Conservation (phyloP, 306 rosid genomes). For the Sindora glabra region DNA sequence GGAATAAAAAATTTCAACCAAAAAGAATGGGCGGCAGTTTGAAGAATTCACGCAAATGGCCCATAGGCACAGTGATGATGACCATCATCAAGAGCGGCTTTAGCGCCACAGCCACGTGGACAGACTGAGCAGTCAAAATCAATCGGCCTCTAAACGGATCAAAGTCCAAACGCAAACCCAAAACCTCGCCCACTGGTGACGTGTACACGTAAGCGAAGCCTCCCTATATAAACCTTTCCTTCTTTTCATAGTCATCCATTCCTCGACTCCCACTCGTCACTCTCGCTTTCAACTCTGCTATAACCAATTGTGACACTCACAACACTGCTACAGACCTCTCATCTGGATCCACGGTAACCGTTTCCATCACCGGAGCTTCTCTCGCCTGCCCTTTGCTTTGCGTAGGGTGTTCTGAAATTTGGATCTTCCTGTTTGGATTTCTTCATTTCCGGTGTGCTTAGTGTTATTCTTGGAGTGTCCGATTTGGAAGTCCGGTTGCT, state of each 20-base stretch:
- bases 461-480: not conserved
- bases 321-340: not conserved
- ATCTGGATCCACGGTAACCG: constrained; percentile 19
- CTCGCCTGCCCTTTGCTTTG: too few species aligned
- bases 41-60: too few species aligned
- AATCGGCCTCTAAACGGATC: too few species aligned
- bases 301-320: constrained; percentile 5
- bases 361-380: not conserved
- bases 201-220: constrained; percentile 63
- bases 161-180: constrained; percentile 15
- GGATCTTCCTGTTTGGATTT: not conserved
- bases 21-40: too few species aligned
- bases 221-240: constrained; percentile 46
- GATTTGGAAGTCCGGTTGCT: constrained; percentile 25
- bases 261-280: too few species aligned
- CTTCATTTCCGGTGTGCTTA: not conserved
- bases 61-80: too few species aligned
- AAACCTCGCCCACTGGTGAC: constrained; percentile 35
- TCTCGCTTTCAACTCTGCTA: not conserved
- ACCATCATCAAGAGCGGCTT: not conserved
- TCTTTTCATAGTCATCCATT: constrained; percentile 55
- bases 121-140: too few species aligned
- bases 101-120: constrained; percentile 8
- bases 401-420: too few species aligned
- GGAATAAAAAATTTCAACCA: too few species aligned